Percentiles rank a stretch among this genome's conserved stretches.
Conservation (phyloP, 1,284 basidiomycete species). For the Xerocomus nothofagi region DNA sequence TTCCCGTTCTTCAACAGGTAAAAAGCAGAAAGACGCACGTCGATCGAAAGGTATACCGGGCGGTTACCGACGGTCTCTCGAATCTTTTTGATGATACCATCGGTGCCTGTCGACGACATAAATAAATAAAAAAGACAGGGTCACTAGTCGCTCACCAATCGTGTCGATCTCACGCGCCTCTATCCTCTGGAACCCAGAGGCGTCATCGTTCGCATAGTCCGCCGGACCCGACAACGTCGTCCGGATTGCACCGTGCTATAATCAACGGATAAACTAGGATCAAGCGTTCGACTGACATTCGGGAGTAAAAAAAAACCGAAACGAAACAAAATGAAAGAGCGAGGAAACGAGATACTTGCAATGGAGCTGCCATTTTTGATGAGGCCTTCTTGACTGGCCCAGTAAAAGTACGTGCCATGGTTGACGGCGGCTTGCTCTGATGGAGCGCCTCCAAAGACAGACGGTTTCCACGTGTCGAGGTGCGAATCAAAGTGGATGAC, state of each 20-base stretch:
- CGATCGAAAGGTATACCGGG: conserved; percentile 74
- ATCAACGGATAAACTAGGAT: conserved; percentile 66
- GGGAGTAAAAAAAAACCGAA: conserved; percentile 3
- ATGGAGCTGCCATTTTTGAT: conserved; percentile 77
- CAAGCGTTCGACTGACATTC: conserved; percentile 41
- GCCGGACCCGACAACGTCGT: conserved; percentile 71
- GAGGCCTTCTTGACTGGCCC: conserved; percentile 73
- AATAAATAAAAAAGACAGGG: not conserved
- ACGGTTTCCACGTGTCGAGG: conserved; percentile 73
- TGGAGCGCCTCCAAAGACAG: conserved; percentile 68
- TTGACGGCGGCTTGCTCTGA: conserved; percentile 68
- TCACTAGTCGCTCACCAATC: conserved; percentile 46
- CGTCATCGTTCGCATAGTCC: conserved; percentile 70
- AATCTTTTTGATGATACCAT: conserved; percentile 71
- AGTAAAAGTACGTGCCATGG: conserved; percentile 79
- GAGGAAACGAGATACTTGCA: conserved; percentile 60
- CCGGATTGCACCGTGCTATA: conserved; percentile 75
- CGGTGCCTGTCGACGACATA: conserved; percentile 45
- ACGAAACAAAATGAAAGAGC: not conserved
- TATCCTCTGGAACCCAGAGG: conserved; percentile 66
- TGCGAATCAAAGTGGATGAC: conserved; percentile 83
- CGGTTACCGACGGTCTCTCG: conserved; percentile 63
- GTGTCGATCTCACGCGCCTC: conserved; percentile 77
- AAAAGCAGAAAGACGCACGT: conserved; percentile 43
- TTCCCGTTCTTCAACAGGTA: not conserved